Evolutionary conservation across 306 rosid species (phyloP), one percentile per base, ranked within the genome.

Genomic region (Styphnolobium japonicum): DNA sequence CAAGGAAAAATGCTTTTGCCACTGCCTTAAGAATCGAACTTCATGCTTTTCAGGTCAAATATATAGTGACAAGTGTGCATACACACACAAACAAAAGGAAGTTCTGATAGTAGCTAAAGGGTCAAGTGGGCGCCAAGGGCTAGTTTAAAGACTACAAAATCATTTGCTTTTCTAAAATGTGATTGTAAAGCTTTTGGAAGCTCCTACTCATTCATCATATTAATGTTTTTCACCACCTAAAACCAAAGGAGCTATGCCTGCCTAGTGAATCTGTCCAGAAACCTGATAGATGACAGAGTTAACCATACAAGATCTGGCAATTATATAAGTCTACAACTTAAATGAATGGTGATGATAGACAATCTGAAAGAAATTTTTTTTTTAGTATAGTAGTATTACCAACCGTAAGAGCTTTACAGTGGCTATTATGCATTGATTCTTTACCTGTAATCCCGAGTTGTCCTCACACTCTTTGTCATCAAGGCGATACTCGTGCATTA

Each of bases 401-500:
- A n/a, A n/a, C n/a, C n/a, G n/a, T n/a, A n/a, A n/a, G n/a, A n/a
- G n/a, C n/a, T n/a, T n/a, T n/a, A n/a, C n/a, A n/a, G n/a, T n/a
- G n/a, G n/a, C n/a, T n/a, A n/a, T n/a, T 15, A 63, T 16, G n/a
- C 29, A 63, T 7, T 1, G 43, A 4, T 33, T 62, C 9, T 23
- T 49, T 85, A 92, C 97, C 98, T 91, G 97, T 42, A 91, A 82
- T 22, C 88, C 97, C 0, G 95, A 66, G 71, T 52, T 75, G 79
- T 92, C 96, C n/a, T 92, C 97, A 0, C 77, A 91, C 4, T 91
- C 93, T 66, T 90, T 94, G 56, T 94, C 95, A 15, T 94, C 94
- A n/a, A 94, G 97, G 64, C 98, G 97, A 82, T 94, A 94, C 70
- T 94, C 98, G 65, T 94, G 98, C 98, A 94, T 94, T 0, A 94